These are phyloP conservation scores for Chlamydomonas sp. DNA, from an alignment of 139 green algal species.

Conservation along the genomic window DNA sequence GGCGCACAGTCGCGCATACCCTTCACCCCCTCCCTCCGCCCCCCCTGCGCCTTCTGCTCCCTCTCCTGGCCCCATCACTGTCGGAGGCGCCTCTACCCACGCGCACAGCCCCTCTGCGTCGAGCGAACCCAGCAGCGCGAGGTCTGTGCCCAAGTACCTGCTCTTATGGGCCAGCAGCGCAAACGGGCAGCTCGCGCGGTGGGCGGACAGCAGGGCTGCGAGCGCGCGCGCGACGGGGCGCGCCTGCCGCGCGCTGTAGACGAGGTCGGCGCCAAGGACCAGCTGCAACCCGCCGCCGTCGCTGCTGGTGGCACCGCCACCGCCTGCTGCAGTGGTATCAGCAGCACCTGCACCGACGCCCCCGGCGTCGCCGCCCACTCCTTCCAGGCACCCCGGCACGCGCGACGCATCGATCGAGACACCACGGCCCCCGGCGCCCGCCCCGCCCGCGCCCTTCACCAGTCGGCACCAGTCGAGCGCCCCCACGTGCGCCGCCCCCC, in stretches of 20 bases:
- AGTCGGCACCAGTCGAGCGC: neutral
- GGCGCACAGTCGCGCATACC: too few species aligned
- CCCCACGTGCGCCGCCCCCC: neutral
- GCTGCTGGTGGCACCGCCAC: too few species aligned
- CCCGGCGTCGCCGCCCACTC: neutral
- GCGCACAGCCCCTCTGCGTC: neutral
- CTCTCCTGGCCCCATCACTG: too few species aligned
- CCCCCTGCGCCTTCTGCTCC: too few species aligned
- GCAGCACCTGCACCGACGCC: neutral
- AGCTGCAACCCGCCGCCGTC: neutral
- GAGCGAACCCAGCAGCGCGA: neutral
- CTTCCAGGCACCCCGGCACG: too few species aligned
- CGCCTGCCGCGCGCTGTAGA: neutral
- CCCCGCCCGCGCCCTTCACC: neutral
- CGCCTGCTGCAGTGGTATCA: too few species aligned
- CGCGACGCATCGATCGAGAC: too few species aligned
- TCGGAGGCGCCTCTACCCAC: too few species aligned
- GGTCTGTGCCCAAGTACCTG: neutral
- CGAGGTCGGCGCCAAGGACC: conserved; percentile 4
- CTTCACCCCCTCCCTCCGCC: too few species aligned
- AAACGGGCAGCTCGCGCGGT: neutral
- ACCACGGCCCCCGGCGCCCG: neutral
- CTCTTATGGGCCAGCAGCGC: conserved; percentile 1
- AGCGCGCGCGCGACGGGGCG: neutral
- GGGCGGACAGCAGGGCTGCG: neutral